Evolutionary conservation across 2,329 filamentous ascomycete species (phyloP).

Genomic region (Rutstroemia sp.): DNA sequence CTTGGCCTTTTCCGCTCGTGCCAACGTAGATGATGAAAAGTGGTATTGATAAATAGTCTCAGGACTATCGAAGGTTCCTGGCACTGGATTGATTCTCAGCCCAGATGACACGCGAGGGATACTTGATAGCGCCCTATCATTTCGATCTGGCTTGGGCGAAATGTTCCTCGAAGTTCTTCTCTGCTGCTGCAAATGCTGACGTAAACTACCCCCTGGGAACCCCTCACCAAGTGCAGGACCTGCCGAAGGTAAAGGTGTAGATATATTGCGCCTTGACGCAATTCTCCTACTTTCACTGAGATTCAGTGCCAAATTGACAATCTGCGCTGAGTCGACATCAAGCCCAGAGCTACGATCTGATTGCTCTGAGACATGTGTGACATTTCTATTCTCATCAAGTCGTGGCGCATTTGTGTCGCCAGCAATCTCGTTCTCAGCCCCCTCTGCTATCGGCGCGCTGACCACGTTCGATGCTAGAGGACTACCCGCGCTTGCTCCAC

Average conservation of each 20-base stretch:
- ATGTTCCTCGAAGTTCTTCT: slow-evolving; percentile 53
- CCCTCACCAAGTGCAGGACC: slow-evolving; percentile 33
- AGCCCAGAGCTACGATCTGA: slow-evolving; percentile 30
- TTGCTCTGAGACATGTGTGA: too few species aligned
- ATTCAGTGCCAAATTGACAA: slow-evolving; percentile 86
- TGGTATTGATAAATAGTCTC: slow-evolving; percentile 50
- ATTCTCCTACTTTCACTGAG: slow-evolving; percentile 72
- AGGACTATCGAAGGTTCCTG: slow-evolving; percentile 38
- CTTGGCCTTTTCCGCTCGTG: slow-evolving; percentile 76
- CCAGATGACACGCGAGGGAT: slow-evolving; percentile 37
- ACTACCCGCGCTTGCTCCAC: slow-evolving; percentile 22
- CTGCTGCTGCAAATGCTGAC: slow-evolving; percentile 66
- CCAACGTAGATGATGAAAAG: slow-evolving; percentile 73
- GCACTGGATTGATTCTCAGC: slow-evolving; percentile 38
- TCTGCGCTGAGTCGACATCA: slow-evolving; percentile 75
- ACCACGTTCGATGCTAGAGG: slow-evolving; percentile 22
- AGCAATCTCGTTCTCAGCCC: not conserved
- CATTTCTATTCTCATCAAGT: not conserved
- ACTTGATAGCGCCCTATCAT: slow-evolving; percentile 18
- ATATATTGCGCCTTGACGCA: slow-evolving; percentile 49
- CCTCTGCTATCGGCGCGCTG: slow-evolving; percentile 4
- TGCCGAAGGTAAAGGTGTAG: slow-evolving; percentile 39
- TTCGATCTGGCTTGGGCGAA: slow-evolving; percentile 48
- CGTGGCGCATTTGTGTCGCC: slow-evolving; percentile 4
- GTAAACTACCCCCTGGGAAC: slow-evolving; percentile 50